These are phyloP conservation scores for Brassica carinata DNA, from an alignment of 345 rosid species.

Conservation along the genomic window DNA sequence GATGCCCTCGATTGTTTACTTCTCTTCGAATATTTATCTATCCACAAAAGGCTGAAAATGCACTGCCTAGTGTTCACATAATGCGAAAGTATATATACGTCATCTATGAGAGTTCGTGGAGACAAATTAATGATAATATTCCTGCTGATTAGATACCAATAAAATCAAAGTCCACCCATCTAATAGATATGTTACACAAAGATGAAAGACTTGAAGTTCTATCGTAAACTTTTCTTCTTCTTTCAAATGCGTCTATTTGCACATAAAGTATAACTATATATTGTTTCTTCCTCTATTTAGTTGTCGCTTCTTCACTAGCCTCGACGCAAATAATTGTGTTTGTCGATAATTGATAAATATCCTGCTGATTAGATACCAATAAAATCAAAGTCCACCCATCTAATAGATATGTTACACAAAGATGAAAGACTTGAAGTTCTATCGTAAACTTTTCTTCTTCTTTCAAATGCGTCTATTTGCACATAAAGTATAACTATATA, in stretches of 20 bases:
- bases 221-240: neutral
- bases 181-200: conserved; percentile 10
- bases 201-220: neutral
- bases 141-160: conserved; percentile 43
- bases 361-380: conserved; percentile 42
- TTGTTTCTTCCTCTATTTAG: conserved; percentile 5
- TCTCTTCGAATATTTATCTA: neutral
- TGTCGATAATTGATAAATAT: too few relatives aligned
- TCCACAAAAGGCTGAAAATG: neutral
- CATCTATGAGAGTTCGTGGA: conserved; percentile 40
- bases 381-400: conserved; percentile 30
- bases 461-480: neutral
- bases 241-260: neutral
- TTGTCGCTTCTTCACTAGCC: conserved; percentile 25
- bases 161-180: conserved; percentile 31
- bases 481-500: neutral
- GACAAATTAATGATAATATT: conserved; percentile 29
- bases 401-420: conserved; percentile 10
- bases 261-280: neutral
- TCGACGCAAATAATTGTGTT: conserved; percentile 30
- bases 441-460: neutral
- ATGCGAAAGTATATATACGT: conserved; percentile 23
- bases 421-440: neutral
- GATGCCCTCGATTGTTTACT: neutral
- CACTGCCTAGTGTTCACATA: conserved; percentile 24